Conservation (phyloP, 257 asterid species). For the Jasminum sambac region DNA sequence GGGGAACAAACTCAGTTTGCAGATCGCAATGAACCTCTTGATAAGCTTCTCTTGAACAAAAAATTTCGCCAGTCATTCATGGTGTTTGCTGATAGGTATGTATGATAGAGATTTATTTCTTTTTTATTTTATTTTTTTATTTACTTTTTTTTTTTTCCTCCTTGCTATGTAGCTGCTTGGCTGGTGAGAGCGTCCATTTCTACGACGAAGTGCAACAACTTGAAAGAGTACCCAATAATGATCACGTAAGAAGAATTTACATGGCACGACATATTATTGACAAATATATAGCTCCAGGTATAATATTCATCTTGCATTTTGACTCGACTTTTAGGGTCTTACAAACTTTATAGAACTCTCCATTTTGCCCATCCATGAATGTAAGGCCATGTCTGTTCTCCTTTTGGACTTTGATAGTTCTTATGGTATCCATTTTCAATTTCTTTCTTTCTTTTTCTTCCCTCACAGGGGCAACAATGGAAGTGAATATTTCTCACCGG, state of each 20-base stretch:
- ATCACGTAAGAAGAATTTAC: constrained; percentile 75
- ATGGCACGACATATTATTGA: constrained; percentile 87
- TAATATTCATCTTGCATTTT: neutral
- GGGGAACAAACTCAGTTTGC: constrained; percentile 38
- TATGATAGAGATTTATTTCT: too few relatives aligned
- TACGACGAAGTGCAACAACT: constrained; percentile 81
- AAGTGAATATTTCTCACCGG: constrained; percentile 77
- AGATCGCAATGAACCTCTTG: constrained; percentile 65
- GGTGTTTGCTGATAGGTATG: constrained; percentile 79
- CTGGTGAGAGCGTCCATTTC: constrained; percentile 86
- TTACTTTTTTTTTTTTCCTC: neutral
- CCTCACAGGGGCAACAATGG: constrained; percentile 67
- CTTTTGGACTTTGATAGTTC: too few relatives aligned
- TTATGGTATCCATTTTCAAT: too few relatives aligned
- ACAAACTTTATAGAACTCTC: neutral
- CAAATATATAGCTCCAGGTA: constrained; percentile 72
- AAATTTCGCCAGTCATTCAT: constrained; percentile 68
- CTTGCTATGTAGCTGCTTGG: constrained; percentile 58
- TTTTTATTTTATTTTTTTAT: too few relatives aligned
- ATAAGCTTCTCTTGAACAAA: constrained; percentile 70
- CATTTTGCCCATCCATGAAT: neutral
- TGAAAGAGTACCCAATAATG: constrained; percentile 57
- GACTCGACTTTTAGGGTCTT: neutral
- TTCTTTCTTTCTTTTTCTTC: too few relatives aligned
- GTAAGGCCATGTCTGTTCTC: neutral